Percentiles rank a stretch among this genome's conserved stretches.
These are phyloP conservation scores for Sesbania bispinosa DNA, from an alignment of 306 rosid genomes.

Conservation along the genomic window DNA sequence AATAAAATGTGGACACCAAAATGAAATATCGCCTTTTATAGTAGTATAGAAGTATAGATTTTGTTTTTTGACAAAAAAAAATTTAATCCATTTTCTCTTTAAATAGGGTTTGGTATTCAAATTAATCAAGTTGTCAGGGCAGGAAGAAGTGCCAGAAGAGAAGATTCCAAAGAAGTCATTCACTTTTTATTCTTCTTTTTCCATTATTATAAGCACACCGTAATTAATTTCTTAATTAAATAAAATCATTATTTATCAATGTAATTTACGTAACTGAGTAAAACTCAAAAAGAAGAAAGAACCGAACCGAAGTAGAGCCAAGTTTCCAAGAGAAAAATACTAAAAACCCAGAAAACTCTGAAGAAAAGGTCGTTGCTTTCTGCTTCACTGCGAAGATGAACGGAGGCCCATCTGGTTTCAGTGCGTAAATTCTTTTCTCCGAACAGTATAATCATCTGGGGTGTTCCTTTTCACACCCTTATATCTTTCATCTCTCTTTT, in stretches of 20 bases:
- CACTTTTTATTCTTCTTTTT: not conserved
- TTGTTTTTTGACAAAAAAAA: too few relatives aligned
- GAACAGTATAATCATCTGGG: not conserved
- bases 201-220: not conserved
- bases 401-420: conserved; percentile 99
- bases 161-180: not conserved
- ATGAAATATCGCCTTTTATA: too few relatives aligned
- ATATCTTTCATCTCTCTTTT: not conserved
- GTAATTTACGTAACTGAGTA: not conserved
- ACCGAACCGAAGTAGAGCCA: not conserved
- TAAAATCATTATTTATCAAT: not conserved
- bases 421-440: conserved; percentile 46
- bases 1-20: too few relatives aligned
- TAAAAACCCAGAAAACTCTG: not conserved
- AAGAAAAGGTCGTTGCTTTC: conserved; percentile 37
- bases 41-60: too few relatives aligned
- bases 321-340: not conserved
- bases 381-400: conserved; percentile 72
- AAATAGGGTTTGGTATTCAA: too few relatives aligned
- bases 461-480: not conserved
- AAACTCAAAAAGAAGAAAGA: not conserved
- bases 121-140: too few relatives aligned
- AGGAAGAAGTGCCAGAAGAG: too few relatives aligned
- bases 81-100: too few relatives aligned
- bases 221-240: not conserved